phyloP scores from a whole-genome alignment of 2,329 filamentous ascomycete species.

The Aspergillus caelatus region DNA sequence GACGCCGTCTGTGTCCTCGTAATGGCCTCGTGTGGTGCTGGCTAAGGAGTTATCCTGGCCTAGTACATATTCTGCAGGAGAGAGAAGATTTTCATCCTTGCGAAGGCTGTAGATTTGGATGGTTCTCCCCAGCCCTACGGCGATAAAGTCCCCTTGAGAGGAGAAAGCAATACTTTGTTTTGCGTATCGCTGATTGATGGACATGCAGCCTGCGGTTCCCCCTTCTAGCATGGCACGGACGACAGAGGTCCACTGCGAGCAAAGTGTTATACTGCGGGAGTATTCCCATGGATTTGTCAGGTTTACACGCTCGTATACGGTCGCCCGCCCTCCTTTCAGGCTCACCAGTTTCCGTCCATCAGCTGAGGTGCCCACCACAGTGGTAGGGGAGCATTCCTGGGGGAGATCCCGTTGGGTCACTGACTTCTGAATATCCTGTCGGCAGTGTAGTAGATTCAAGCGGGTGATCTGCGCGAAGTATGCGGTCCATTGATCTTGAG shows the following conservation, averaged over 20 bases:
- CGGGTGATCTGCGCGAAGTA: slow-evolving; percentile 21
- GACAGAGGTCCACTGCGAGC: slow-evolving; percentile 23
- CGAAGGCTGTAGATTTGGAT: slow-evolving; percentile 25
- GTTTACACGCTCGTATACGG: slow-evolving; percentile 9
- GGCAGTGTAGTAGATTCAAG: slow-evolving; percentile 19
- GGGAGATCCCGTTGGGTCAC: slow-evolving; percentile 12
- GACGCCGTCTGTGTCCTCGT: slow-evolving; percentile 24
- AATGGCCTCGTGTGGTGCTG: slow-evolving; percentile 4
- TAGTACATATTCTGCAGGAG: slow-evolving; percentile 20
- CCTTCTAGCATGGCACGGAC: slow-evolving; percentile 16
- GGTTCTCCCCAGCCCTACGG: slow-evolving; percentile 21
- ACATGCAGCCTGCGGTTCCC: slow-evolving; percentile 6
- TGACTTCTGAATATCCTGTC: slow-evolving; percentile 13
- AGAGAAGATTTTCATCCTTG: background rate
- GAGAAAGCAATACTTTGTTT: slow-evolving; percentile 23
- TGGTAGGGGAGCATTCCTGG: slow-evolving; percentile 12
- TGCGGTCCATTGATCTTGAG: slow-evolving; percentile 19
- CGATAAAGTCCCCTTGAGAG: slow-evolving; percentile 17
- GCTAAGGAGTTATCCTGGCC: slow-evolving; percentile 13
- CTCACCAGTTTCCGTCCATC: slow-evolving; percentile 15
- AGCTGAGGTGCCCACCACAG: slow-evolving; percentile 11
- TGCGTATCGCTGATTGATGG: slow-evolving; percentile 17
- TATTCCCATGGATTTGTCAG: slow-evolving; percentile 8
- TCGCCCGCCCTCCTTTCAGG: slow-evolving; percentile 18
- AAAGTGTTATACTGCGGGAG: slow-evolving; percentile 17